Conservation (phyloP, 352 stramenopile genomes). For the Globisporangium paddicum region DNA sequence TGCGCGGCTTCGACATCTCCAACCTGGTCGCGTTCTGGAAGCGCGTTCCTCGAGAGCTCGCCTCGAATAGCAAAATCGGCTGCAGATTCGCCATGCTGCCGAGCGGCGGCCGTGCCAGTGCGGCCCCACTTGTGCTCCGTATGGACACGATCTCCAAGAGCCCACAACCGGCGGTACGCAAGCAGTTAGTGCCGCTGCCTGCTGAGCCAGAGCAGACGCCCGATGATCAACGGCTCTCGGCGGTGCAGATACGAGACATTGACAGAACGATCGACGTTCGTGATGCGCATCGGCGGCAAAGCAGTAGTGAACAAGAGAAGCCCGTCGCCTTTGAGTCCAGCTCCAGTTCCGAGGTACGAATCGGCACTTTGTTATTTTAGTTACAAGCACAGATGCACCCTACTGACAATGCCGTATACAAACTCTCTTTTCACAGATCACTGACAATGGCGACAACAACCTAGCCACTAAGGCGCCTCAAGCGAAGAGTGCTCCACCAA, state of each 20-base stretch:
- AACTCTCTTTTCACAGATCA: neutral
- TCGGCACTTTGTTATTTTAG: too few species aligned
- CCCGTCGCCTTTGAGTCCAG: conserved; percentile 1
- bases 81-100: conserved; percentile 36
- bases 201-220: conserved; percentile 12
- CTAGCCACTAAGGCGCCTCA: neutral
- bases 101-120: neutral
- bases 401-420: too few species aligned
- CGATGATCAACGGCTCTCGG: conserved; percentile 3
- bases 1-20: conserved; percentile 32
- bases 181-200: neutral
- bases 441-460: conserved; percentile 9
- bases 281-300: neutral
- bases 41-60: conserved; percentile 39
- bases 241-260: neutral
- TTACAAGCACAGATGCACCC: too few species aligned
- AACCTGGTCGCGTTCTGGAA: conserved; percentile 51
- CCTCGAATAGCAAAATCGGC: conserved; percentile 62
- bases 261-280: conserved; percentile 11
- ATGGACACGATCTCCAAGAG: conserved; percentile 10
- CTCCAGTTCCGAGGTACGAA: conserved; percentile 1
- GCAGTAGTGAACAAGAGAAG: neutral
- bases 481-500: conserved; percentile 7
- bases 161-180: conserved; percentile 11
- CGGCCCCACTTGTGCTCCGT: neutral